Evolutionary conservation across 2,329 filamentous ascomycete genomes (phyloP).

Genomic region (Pseudogymnoascus sp.): DNA sequence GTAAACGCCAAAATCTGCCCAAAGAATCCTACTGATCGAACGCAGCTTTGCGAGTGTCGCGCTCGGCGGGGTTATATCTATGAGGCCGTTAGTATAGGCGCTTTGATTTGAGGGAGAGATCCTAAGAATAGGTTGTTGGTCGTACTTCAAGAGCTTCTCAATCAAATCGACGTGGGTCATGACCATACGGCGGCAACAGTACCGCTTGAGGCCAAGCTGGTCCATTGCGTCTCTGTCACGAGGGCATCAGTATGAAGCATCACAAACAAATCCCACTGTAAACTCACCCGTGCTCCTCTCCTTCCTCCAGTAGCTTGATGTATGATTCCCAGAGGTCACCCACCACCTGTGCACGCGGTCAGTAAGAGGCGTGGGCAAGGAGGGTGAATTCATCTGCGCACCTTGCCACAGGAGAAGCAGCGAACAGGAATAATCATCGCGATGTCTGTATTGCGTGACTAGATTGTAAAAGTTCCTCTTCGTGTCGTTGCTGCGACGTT

Average conservation of each 20-base stretch:
- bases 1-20: slow-evolving; percentile 9
- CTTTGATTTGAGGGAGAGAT: neutral
- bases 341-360: slow-evolving; percentile 52
- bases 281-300: slow-evolving; percentile 64
- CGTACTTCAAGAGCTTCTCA: slow-evolving; percentile 90
- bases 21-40: slow-evolving; percentile 19
- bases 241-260: slow-evolving; percentile 1
- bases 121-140: slow-evolving; percentile 8
- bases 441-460: slow-evolving; percentile 19
- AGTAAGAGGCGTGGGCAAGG: neutral
- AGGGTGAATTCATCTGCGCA: slow-evolving; percentile 34
- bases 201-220: slow-evolving; percentile 82
- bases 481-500: slow-evolving; percentile 8
- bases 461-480: slow-evolving; percentile 7
- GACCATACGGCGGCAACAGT: slow-evolving; percentile 98
- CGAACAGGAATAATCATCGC: slow-evolving; percentile 98
- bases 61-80: slow-evolving; percentile 42
- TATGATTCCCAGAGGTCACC: slow-evolving; percentile 98
- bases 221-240: slow-evolving; percentile 82
- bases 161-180: slow-evolving; percentile 99
- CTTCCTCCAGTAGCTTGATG: slow-evolving; percentile 75
- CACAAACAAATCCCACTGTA: neutral
- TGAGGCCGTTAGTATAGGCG: slow-evolving; percentile 5
- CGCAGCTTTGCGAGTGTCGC: slow-evolving; percentile 35
- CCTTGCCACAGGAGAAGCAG: slow-evolving; percentile 99